A percentile compares a stretch with the other conserved stretches of the same genome.
Evolutionary conservation across 192 early-diverging fungal species (phyloP).

Genomic region (Coemansia asiatica): DNA sequence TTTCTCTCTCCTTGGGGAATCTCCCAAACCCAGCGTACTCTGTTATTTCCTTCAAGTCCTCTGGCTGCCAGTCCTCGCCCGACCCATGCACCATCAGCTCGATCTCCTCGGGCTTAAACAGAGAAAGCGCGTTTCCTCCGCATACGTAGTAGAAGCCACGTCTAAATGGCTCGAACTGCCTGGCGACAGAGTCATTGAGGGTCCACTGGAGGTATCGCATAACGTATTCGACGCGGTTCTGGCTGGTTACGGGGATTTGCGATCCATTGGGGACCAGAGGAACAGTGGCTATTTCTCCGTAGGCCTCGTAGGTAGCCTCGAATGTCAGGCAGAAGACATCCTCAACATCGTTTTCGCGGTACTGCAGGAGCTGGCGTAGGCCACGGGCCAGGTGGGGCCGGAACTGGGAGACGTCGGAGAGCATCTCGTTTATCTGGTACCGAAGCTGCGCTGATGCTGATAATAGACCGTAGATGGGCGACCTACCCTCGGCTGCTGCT

Average conservation of each 20-base stretch:
- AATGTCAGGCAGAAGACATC: slow-evolving; percentile 82
- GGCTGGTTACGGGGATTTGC: slow-evolving; percentile 62
- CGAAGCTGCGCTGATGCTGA: slow-evolving; percentile 44
- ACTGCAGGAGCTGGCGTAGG: slow-evolving; percentile 81
- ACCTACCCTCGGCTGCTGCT: slow-evolving; percentile 15
- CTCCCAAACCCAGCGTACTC: slow-evolving; percentile 56
- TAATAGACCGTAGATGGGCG: slow-evolving; percentile 37
- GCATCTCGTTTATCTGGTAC: slow-evolving; percentile 61
- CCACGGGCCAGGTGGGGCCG: slow-evolving; percentile 75
- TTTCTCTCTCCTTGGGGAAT: slow-evolving; percentile 8
- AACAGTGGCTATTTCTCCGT: slow-evolving; percentile 64
- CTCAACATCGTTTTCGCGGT: slow-evolving; percentile 78
- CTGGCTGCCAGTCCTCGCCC: slow-evolving; percentile 53
- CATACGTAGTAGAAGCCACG: slow-evolving; percentile 88
- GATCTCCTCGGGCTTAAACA: slow-evolving; percentile 92
- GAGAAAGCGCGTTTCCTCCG: slow-evolving; percentile 78
- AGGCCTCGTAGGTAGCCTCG: slow-evolving; percentile 67
- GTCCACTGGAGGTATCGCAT: slow-evolving; percentile 79
- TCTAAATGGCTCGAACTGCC: slow-evolving; percentile 81
- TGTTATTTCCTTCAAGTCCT: slow-evolving; percentile 38
- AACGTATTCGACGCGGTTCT: slow-evolving; percentile 77
- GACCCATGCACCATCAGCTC: slow-evolving; percentile 87
- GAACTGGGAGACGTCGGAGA: slow-evolving; percentile 79
- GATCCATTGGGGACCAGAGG: slow-evolving; percentile 66
- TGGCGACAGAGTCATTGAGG: slow-evolving; percentile 69